Conservation (phyloP, 352 stramenopile species). For the Globisporangium heterothallicum region DNA sequence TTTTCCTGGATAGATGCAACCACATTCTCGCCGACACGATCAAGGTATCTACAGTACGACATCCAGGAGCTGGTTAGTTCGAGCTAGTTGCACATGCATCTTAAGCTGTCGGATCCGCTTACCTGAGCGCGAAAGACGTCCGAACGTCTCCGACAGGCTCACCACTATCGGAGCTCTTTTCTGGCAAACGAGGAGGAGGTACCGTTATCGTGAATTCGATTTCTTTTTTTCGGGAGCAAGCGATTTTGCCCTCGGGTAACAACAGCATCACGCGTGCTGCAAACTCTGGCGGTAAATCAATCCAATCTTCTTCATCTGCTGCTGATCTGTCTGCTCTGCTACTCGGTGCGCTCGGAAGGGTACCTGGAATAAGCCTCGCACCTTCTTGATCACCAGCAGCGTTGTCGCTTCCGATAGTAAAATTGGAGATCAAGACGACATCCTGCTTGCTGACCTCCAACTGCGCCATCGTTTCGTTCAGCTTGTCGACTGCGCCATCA, state of each 20-base stretch:
- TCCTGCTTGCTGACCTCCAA: constrained; percentile 1
- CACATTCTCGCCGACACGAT: constrained; percentile 32
- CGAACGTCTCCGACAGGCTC: constrained; percentile 29
- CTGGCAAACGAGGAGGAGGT: constrained; percentile 5
- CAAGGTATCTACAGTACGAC: constrained; percentile 28
- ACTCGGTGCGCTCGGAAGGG: constrained; percentile 2
- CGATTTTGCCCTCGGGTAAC: constrained; percentile 47
- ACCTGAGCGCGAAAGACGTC: constrained; percentile 60
- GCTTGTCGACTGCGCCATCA: too few species aligned
- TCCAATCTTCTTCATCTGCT: constrained; percentile 58
- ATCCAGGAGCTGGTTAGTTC: too few species aligned
- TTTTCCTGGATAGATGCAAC: constrained; percentile 4
- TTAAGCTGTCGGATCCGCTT: neutral
- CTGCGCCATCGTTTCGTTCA: constrained; percentile 3
- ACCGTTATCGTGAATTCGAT: constrained; percentile 61
- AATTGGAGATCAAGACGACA: constrained; percentile 18
- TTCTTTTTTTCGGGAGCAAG: constrained; percentile 51
- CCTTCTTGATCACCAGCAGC: neutral
- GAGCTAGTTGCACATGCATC: neutral
- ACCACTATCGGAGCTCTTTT: neutral
- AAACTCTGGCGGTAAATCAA: constrained; percentile 66
- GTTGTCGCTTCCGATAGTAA: constrained; percentile 3
- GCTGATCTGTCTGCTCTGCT: constrained; percentile 3
- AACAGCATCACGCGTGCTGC: constrained; percentile 63
- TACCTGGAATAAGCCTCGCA: neutral